A percentile compares a stretch with the other conserved stretches of the same genome.
Conservation (phyloP, 2,329 filamentous ascomycete genomes). For the Arthrobotrys sinensis region DNA sequence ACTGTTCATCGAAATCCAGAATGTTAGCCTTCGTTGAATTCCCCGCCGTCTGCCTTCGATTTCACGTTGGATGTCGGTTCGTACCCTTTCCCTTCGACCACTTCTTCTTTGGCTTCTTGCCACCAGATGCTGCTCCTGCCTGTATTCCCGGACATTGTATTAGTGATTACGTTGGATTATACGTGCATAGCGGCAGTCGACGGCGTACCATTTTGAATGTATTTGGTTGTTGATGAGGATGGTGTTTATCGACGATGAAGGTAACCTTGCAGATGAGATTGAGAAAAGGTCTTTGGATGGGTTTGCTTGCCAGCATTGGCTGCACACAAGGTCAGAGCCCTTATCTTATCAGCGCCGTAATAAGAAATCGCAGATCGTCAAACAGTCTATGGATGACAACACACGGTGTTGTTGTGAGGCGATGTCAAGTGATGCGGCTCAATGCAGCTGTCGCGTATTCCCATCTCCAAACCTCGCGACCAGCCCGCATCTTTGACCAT, state of each 20-base stretch:
- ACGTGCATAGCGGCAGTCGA: constrained; percentile 14
- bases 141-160: constrained; percentile 61
- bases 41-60: constrained; percentile 64
- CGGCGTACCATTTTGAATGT: constrained; percentile 60
- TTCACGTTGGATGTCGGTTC: constrained; percentile 64
- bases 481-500: constrained; percentile 2
- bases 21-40: constrained; percentile 69
- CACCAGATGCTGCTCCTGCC: constrained; percentile 76
- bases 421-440: constrained; percentile 45
- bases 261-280: constrained; percentile 34
- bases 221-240: constrained; percentile 60
- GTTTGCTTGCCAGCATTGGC: constrained; percentile 19
- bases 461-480: constrained; percentile 31
- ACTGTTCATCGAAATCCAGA: constrained; percentile 74
- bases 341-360: constrained; percentile 54
- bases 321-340: constrained; percentile 57
- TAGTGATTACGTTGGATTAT: constrained; percentile 38
- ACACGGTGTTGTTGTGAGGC: constrained; percentile 23
- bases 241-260: constrained; percentile 58
- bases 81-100: constrained; percentile 77
- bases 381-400: constrained; percentile 20
- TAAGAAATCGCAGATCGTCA: constrained; percentile 9
- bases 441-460: constrained; percentile 27
- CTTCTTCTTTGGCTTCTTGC: constrained; percentile 88
- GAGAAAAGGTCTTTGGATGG: constrained; percentile 29